These are phyloP conservation scores for Endocladia muricata DNA, from an alignment of 31 red algal genomes.

Conservation along the genomic window DNA sequence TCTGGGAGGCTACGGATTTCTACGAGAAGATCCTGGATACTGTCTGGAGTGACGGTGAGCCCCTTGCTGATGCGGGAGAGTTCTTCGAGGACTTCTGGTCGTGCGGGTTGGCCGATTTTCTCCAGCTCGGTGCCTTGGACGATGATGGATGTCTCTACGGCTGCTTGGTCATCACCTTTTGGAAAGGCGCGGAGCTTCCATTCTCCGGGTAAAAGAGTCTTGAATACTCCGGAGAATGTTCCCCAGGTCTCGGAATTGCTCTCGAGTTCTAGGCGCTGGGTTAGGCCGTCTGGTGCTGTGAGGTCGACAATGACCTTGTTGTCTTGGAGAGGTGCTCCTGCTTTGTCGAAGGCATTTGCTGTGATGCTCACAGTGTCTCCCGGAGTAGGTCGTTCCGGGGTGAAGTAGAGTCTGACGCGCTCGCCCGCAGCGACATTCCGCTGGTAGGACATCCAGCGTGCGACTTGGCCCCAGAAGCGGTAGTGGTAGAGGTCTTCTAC, in stretches of 20 bases:
- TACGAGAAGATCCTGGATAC: neutral
- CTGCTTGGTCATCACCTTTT: neutral
- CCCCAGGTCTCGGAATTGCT: neutral
- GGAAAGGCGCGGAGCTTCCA: neutral
- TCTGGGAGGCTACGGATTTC: neutral
- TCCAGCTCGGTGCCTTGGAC: neutral
- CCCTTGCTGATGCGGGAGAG: neutral
- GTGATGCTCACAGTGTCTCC: neutral
- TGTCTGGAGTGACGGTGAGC: neutral
- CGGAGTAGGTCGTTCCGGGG: neutral
- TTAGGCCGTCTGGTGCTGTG: neutral
- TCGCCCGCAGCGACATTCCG: neutral
- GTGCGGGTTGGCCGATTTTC: neutral
- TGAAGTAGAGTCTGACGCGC: neutral
- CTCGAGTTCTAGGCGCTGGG: neutral
- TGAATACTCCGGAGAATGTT: neutral
- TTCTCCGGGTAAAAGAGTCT: neutral
- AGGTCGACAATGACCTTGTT: too few species aligned
- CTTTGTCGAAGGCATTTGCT: conserved; percentile 1
- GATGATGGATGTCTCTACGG: neutral
- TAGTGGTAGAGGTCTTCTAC: too few species aligned
- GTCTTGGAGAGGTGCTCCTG: neutral
- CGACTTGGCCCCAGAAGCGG: neutral
- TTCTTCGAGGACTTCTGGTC: neutral
- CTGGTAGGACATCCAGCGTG: conserved; percentile 1